Evolutionary conservation across 345 rosid species (phyloP).

Genomic region (Dovyalis caffra): DNA sequence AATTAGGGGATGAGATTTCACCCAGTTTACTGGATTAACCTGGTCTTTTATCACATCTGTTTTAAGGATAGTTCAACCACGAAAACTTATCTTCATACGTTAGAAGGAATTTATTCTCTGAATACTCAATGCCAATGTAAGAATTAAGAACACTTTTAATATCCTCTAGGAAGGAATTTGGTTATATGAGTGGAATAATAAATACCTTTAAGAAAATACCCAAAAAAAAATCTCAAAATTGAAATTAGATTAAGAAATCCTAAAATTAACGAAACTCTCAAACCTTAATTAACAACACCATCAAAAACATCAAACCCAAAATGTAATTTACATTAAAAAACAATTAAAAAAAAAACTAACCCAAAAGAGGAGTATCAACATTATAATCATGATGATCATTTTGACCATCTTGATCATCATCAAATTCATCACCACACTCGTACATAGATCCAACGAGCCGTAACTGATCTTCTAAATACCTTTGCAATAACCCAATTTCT

Average conservation of each 20-base stretch:
- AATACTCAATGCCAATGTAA: too few relatives aligned
- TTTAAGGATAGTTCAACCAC: too few relatives aligned
- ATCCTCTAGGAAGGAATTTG: too few relatives aligned
- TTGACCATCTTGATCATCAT: not conserved
- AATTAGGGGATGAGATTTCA: too few relatives aligned
- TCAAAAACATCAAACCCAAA: not conserved
- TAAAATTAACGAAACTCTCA: not conserved
- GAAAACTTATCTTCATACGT: too few relatives aligned
- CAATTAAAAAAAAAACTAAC: slow-evolving; percentile 11
- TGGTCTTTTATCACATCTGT: too few relatives aligned
- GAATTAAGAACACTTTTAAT: too few relatives aligned
- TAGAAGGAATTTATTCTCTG: too few relatives aligned
- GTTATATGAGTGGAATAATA: too few relatives aligned
- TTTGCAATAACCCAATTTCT: slow-evolving; percentile 47
- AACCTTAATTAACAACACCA: not conserved
- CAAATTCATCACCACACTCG: slow-evolving; percentile 43
- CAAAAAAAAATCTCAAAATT: not conserved
- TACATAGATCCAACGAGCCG: slow-evolving; percentile 47
- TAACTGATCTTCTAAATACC: slow-evolving; percentile 71
- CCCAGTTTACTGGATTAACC: too few relatives aligned
- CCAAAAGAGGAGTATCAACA: slow-evolving; percentile 42
- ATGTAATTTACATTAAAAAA: not conserved
- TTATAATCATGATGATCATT: slow-evolving; percentile 19
- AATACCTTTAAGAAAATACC: too few relatives aligned
- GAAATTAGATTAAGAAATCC: not conserved